Percentiles rank a stretch among this genome's conserved stretches.
These are phyloP conservation scores for Elsinoe fawcettii DNA, from an alignment of 2,329 filamentous ascomycete species.

Conservation along the genomic window DNA sequence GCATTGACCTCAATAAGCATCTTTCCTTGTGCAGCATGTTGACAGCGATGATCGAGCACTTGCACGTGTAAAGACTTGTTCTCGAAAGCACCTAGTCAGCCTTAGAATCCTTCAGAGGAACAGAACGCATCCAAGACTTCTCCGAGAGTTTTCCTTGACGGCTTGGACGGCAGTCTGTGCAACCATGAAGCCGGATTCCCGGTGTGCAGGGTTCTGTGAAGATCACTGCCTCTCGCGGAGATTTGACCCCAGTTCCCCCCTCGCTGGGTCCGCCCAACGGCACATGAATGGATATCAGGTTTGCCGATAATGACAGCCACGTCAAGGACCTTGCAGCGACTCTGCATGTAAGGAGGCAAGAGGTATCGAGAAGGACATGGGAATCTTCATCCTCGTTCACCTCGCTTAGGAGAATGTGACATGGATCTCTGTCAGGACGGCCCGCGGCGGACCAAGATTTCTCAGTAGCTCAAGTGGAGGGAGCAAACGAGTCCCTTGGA, in stretches of 20 bases:
- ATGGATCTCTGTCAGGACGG: not conserved
- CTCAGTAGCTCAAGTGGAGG: not conserved
- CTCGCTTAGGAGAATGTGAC: not conserved
- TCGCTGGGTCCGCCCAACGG: not conserved
- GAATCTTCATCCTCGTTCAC: not conserved
- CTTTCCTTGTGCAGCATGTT: not conserved
- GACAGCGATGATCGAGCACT: not conserved
- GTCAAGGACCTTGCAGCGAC: not conserved
- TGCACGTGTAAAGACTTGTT: not conserved
- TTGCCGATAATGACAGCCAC: not conserved
- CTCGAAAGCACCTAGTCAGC: not conserved
- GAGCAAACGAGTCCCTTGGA: not conserved
- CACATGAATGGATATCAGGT: not conserved
- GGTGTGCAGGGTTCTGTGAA: not conserved
- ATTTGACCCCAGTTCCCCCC: not conserved
- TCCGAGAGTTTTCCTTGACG: conserved; percentile 5
- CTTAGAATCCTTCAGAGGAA: conserved; percentile 1
- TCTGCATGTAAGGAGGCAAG: too few relatives aligned
- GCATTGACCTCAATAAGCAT: not conserved
- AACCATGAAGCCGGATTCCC: conserved; percentile 5
- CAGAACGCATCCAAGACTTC: conserved; percentile 4
- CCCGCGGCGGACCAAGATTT: conserved; percentile 11
- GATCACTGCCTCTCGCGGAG: not conserved
- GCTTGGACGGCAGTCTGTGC: not conserved
- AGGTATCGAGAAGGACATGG: not conserved